Evolutionary conservation across 352 stramenopile genomes (phyloP), one percentile per base, ranked within the genome.

Genomic region (Proteromonas lacertae): DNA sequence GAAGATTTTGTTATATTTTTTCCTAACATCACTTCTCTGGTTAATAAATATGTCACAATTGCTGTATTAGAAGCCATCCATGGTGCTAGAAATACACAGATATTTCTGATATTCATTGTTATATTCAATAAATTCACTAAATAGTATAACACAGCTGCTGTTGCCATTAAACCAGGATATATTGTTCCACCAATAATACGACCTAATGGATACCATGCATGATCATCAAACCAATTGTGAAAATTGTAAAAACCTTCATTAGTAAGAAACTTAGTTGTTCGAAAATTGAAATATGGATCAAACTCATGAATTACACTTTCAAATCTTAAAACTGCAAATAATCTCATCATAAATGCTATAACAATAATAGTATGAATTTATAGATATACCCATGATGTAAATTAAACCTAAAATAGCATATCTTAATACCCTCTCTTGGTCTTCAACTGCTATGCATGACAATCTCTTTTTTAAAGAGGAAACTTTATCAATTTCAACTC

Each of bases 161-260:
- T 49, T 4, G 55, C 65, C 9, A 69, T 51, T 42, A 75, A 66
- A 14, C 63, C 63, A 36, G 63, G 63, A 42, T 70, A 75, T 41
- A 75, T 75, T n/a, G 60, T 73, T n/a, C 57, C 68, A 31, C 62
- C 62, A 12, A 73, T 56, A 12, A 57, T 55, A 21, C 63, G 39
- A 7, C 26, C 36, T 10, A 50, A 23, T 9, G 44, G 44, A 28
- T 47, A 47, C 38, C 33, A 58, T 20, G 38, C 36, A 44, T 62
- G 74, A 49, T 87, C 67, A 50, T 93, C 81, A 42, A 90, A 93
- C 80, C 81, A 94, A 35, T 80, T 56, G 34, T 86, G 61, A 57
- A 93, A 92, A 47, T 77, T 69, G 29, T 82, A 58, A 36, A 72
- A 65, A 13, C 79, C 79, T 40, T 89, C 58, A 14, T 70, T 65